These are phyloP conservation scores for Emericellopsis atlantica DNA, from an alignment of 2,329 filamentous ascomycete genomes.

Conservation along the genomic window DNA sequence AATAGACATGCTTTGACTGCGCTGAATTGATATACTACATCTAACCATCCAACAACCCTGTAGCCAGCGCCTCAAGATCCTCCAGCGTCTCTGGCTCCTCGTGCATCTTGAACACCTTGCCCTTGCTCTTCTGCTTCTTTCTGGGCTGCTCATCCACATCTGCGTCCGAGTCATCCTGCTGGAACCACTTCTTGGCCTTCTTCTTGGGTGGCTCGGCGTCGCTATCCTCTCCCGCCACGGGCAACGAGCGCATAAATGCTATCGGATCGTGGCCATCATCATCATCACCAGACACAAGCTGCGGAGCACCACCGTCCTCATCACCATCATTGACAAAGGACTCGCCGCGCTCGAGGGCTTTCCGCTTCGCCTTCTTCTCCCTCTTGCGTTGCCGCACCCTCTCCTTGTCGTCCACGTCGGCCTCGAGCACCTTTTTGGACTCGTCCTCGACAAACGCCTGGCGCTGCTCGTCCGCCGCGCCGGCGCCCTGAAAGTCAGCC, in stretches of 20 bases:
- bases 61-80: slow-evolving; percentile 66
- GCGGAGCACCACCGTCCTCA: slow-evolving; percentile 14
- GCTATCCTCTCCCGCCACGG: slow-evolving; percentile 25
- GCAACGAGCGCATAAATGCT: slow-evolving; percentile 44
- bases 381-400: slow-evolving; percentile 62
- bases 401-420: slow-evolving; percentile 74
- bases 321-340: slow-evolving; percentile 10
- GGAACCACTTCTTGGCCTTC: slow-evolving; percentile 69
- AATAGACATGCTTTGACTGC: too few relatives aligned
- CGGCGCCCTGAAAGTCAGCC: slow-evolving; percentile 62
- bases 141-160: slow-evolving; percentile 35
- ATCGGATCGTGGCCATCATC: slow-evolving; percentile 38
- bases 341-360: slow-evolving; percentile 45
- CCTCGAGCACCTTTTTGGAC: slow-evolving; percentile 54
- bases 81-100: slow-evolving; percentile 68
- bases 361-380: slow-evolving; percentile 64
- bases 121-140: slow-evolving; percentile 30
- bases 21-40: background rate
- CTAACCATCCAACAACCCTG: slow-evolving; percentile 49
- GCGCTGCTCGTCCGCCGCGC: slow-evolving; percentile 64
- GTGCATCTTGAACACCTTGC: slow-evolving; percentile 46
- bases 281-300: slow-evolving; percentile 15
- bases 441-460: slow-evolving; percentile 69
- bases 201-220: slow-evolving; percentile 32
- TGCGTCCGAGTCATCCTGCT: slow-evolving; percentile 49